phyloP scores from a whole-genome alignment of 2,329 filamentous ascomycete species.

The Trichoderma semiorbis region DNA sequence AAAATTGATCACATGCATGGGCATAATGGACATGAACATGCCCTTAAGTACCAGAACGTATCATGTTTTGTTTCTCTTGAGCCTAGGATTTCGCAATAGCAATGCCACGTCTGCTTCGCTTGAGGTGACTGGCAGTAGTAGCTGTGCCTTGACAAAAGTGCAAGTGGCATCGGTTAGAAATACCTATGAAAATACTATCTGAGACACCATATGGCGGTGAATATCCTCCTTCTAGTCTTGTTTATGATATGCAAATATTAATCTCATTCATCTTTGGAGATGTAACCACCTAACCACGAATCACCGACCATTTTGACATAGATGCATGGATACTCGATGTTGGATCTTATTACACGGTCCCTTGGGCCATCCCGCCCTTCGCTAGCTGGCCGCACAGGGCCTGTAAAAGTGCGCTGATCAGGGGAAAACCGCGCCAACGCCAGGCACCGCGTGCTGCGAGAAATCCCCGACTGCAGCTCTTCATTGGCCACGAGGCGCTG shows the following conservation, averaged over 20 bases:
- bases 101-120: neutral
- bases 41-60: too few relatives aligned
- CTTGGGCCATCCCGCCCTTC: neutral
- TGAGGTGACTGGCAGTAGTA: neutral
- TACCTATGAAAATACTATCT: neutral
- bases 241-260: neutral
- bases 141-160: neutral
- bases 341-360: too few relatives aligned
- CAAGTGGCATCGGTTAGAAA: too few relatives aligned
- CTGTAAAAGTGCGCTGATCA: neutral
- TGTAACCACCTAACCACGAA: neutral
- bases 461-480: neutral
- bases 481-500: constrained; percentile 8
- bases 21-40: neutral
- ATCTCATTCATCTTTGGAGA: neutral
- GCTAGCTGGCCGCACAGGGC: neutral
- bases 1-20: neutral
- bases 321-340: neutral
- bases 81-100: neutral
- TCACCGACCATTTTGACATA: neutral
- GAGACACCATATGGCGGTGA: neutral
- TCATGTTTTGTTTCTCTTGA: neutral
- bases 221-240: neutral
- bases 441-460: neutral
- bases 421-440: neutral